These are phyloP conservation scores for Podaxis pistillaris DNA, from an alignment of 768 basidiomycete species.

Conservation along the genomic window DNA sequence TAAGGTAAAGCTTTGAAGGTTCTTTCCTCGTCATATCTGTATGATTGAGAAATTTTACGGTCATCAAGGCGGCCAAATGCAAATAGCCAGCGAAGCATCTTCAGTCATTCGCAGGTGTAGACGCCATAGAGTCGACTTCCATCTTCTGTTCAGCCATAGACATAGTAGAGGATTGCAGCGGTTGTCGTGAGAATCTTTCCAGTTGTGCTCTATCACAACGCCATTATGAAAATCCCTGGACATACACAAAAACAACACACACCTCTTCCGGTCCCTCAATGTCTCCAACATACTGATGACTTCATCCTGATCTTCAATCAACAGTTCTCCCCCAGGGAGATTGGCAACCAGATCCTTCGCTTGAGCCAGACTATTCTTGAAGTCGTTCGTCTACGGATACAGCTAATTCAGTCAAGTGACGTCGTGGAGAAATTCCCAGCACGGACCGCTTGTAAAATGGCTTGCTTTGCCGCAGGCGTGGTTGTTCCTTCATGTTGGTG, in stretches of 20 bases:
- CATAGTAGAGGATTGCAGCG: slow-evolving; percentile 30
- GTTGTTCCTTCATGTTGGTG: slow-evolving; percentile 53
- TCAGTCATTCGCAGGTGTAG: slow-evolving; percentile 53
- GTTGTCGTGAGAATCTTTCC: slow-evolving; percentile 39
- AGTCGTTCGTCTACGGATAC: slow-evolving; percentile 62
- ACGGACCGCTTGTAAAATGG: slow-evolving; percentile 63
- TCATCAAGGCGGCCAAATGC: neutral
- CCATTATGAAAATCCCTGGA: neutral
- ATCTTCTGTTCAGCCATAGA: slow-evolving; percentile 38
- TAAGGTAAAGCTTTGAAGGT: neutral
- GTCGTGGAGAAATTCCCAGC: neutral
- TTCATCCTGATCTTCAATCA: slow-evolving; percentile 66
- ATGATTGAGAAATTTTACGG: slow-evolving; percentile 5
- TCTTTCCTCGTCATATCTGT: neutral
- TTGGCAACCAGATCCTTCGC: slow-evolving; percentile 58
- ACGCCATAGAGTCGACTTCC: slow-evolving; percentile 76
- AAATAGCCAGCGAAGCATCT: neutral
- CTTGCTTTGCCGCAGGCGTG: slow-evolving; percentile 62
- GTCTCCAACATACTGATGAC: slow-evolving; percentile 67
- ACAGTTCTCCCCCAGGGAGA: slow-evolving; percentile 73
- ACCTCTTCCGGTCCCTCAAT: slow-evolving; percentile 65
- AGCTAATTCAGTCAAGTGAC: neutral
- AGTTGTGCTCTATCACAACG: slow-evolving; percentile 49
- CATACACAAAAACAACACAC: slow-evolving; percentile 16
- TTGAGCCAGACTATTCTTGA: slow-evolving; percentile 54